Conservation (phyloP, 306 rosid genomes). For the Nissolia schottii region DNA sequence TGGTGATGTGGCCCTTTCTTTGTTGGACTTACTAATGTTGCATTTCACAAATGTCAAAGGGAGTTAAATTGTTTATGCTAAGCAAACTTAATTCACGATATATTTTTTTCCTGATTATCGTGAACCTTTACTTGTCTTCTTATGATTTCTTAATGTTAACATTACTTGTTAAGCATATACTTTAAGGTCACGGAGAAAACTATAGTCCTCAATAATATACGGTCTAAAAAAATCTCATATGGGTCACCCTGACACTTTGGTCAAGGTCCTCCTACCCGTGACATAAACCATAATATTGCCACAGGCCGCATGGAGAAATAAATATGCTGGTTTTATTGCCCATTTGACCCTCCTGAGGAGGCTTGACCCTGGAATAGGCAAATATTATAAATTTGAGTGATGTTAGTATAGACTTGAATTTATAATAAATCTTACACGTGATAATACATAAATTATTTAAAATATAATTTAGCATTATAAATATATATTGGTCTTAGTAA, state of each 20-base stretch:
- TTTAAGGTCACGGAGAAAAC: slow-evolving; percentile 29
- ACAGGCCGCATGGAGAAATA: neutral
- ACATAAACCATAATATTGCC: neutral
- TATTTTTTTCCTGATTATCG: neutral
- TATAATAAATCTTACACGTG: no score
- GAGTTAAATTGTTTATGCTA: slow-evolving; percentile 18
- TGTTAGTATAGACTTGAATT: no score
- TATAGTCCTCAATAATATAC: neutral
- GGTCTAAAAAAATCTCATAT: neutral
- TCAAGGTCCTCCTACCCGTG: slow-evolving; percentile 7
- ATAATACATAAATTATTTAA: no score
- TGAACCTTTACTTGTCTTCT: slow-evolving; percentile 32
- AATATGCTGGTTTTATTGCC: slow-evolving; percentile 1
- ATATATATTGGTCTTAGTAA: no score
- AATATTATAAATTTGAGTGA: neutral
- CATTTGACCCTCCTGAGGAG: slow-evolving; percentile 25
- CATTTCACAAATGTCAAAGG: neutral
- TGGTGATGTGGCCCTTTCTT: slow-evolving; percentile 23
- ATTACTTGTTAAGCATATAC: neutral
- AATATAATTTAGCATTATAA: no score
- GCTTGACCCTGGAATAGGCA: slow-evolving; percentile 12
- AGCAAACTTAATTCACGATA: slow-evolving; percentile 25
- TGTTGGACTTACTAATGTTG: slow-evolving; percentile 19
- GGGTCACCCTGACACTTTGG: neutral
- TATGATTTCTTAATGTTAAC: slow-evolving; percentile 13